A percentile compares a stretch with the other conserved stretches of the same genome.
phyloP scores from a whole-genome alignment of 225 moss, liverwort and hornwort species.

The Straminergon stramineum region DNA sequence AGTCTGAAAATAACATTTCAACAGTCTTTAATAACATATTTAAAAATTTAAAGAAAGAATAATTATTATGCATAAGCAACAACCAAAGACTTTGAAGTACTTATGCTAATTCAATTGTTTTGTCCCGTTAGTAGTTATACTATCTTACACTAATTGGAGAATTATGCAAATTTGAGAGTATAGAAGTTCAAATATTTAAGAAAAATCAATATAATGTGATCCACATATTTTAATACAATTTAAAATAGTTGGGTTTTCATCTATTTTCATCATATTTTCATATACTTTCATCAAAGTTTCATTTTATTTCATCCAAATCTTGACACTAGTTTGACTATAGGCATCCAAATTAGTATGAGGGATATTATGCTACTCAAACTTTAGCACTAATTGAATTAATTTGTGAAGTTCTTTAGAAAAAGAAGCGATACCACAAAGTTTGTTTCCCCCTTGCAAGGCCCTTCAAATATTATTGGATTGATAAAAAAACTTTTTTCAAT shows the following conservation, averaged over 20 bases:
- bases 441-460: not conserved
- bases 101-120: not conserved
- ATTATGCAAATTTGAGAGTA: not conserved
- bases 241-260: not conserved
- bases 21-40: not conserved
- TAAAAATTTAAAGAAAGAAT: not conserved
- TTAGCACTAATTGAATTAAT: not conserved
- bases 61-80: not conserved
- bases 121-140: rapidly evolving
- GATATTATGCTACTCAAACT: not conserved
- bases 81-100: not conserved
- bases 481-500: not conserved
- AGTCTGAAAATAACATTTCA: not conserved
- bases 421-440: not conserved
- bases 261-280: too few relatives aligned
- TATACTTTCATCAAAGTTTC: not conserved
- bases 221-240: too few relatives aligned
- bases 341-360: not conserved
- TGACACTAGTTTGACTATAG: not conserved
- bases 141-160: too few relatives aligned
- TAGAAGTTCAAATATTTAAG: not conserved
- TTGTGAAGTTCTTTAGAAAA: not conserved
- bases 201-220: too few relatives aligned
- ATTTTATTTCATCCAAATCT: not conserved
- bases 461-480: not conserved